Conservation (phyloP, 2,329 filamentous ascomycete species). For the Aplosporella prunicola region DNA sequence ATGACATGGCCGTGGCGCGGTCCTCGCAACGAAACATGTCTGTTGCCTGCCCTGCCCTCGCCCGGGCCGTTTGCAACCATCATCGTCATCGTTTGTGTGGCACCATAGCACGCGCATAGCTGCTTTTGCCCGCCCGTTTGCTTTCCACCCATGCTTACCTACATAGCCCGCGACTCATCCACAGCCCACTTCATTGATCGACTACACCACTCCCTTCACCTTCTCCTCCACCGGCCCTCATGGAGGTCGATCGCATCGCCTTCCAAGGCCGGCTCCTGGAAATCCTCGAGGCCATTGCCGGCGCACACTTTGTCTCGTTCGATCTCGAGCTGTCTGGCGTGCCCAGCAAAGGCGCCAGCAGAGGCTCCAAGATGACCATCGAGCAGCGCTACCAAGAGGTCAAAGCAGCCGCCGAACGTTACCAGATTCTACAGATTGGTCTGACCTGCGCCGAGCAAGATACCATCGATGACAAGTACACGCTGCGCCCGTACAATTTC, state of each 20-base stretch:
- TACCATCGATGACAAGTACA: conserved; percentile 43
- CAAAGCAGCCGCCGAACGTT: conserved; percentile 51
- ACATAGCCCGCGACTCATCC: too few species aligned
- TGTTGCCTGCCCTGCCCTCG: too few species aligned
- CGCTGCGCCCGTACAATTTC: conserved; percentile 56
- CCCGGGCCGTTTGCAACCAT: too few species aligned
- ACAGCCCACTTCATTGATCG: background rate
- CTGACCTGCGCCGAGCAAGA: conserved; percentile 56
- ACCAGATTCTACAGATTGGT: conserved; percentile 57
- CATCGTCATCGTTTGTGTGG: too few species aligned
- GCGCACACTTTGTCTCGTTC: conserved; percentile 53
- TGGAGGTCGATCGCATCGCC: conserved; percentile 47
- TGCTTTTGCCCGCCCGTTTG: too few species aligned
- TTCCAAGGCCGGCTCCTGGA: conserved; percentile 44
- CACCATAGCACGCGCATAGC: too few species aligned
- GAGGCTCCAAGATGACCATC: conserved; percentile 38
- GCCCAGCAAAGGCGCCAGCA: conserved; percentile 21
- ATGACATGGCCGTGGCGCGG: too few species aligned
- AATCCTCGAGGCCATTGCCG: conserved; percentile 49
- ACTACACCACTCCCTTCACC: background rate
- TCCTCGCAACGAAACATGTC: too few species aligned
- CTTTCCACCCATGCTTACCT: too few species aligned
- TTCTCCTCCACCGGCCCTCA: conserved; percentile 27
- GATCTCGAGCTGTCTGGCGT: conserved; percentile 62
- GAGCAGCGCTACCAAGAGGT: conserved; percentile 53